phyloP scores from a whole-genome alignment of 257 asterid species.

The Gynochthodes officinalis region DNA sequence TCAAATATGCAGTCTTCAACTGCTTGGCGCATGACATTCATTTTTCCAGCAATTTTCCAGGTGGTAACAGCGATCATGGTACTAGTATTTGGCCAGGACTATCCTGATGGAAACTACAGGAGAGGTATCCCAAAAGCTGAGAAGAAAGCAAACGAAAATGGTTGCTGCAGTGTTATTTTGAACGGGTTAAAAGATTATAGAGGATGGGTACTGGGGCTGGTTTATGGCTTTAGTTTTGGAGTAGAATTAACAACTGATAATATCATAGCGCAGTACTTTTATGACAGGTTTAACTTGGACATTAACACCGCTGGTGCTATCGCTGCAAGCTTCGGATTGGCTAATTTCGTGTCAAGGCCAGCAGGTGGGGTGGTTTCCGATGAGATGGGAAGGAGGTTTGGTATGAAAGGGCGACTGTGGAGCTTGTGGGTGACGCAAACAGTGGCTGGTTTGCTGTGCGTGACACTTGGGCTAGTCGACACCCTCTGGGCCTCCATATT shows the following conservation, averaged over 20 bases:
- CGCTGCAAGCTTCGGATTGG: constrained; percentile 61
- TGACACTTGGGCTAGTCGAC: constrained; percentile 33
- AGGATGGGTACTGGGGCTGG: constrained; percentile 51
- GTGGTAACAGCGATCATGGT: constrained; percentile 38
- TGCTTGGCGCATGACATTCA: constrained; percentile 54
- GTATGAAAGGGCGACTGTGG: constrained; percentile 69
- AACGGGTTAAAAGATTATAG: constrained; percentile 47
- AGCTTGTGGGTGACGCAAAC: constrained; percentile 53
- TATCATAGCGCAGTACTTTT: constrained; percentile 54
- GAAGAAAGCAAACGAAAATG: constrained; percentile 4
- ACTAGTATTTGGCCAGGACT: constrained; percentile 46
- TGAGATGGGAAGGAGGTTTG: constrained; percentile 50
- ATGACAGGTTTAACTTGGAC: constrained; percentile 40
- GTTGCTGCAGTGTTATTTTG: constrained; percentile 10
- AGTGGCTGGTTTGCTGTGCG: constrained; percentile 45
- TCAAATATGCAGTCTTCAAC: constrained; percentile 18
- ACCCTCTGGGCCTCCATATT: constrained; percentile 42
- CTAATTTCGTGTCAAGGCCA: constrained; percentile 53
- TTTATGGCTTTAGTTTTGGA: constrained; percentile 50
- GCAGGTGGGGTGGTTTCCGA: constrained; percentile 53
- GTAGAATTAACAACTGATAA: constrained; percentile 57
- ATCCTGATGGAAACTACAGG: constrained; percentile 36
- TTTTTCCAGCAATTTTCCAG: constrained; percentile 40
- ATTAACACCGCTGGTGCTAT: constrained; percentile 46
- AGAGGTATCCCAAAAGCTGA: background rate